These are phyloP conservation scores for Epicoccum nigrum DNA, from an alignment of 2,329 filamentous ascomycete species.

Conservation along the genomic window DNA sequence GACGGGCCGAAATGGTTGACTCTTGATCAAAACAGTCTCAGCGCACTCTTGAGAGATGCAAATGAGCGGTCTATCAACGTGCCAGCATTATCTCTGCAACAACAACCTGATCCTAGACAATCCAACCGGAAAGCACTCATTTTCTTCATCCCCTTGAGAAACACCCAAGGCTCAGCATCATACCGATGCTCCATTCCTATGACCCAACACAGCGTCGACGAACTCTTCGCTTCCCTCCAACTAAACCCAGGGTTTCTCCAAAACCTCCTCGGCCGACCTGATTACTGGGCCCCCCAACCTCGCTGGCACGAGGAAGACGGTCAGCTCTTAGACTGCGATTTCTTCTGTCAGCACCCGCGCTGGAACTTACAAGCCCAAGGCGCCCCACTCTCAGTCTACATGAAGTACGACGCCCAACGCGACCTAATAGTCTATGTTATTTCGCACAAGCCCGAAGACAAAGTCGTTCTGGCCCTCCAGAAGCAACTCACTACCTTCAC, in stretches of 20 bases:
- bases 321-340: conserved; percentile 17
- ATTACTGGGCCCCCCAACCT: conserved; percentile 19
- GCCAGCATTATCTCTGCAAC: background rate
- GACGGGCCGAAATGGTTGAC: background rate
- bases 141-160: background rate
- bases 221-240: conserved; percentile 11
- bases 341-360: conserved; percentile 26
- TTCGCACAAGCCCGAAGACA: conserved; percentile 19
- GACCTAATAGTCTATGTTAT: conserved; percentile 21
- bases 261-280: conserved; percentile 19
- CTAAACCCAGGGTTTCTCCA: conserved; percentile 15
- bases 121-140: background rate
- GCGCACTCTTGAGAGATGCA: background rate
- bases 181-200: background rate
- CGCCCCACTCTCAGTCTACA: conserved; percentile 23
- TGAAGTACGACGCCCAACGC: conserved; percentile 17
- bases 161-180: background rate
- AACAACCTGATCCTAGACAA: background rate
- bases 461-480: conserved; percentile 9
- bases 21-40: conserved; percentile 1
- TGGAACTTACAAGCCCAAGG: conserved; percentile 27
- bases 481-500: conserved; percentile 2
- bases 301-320: conserved; percentile 16
- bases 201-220: conserved; percentile 7
- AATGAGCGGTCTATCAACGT: conserved; percentile 1